Evolutionary conservation across 129 eudicot genomes (phyloP), one percentile per base, ranked within the genome.

Genomic region (Flaveria trinervia): DNA sequence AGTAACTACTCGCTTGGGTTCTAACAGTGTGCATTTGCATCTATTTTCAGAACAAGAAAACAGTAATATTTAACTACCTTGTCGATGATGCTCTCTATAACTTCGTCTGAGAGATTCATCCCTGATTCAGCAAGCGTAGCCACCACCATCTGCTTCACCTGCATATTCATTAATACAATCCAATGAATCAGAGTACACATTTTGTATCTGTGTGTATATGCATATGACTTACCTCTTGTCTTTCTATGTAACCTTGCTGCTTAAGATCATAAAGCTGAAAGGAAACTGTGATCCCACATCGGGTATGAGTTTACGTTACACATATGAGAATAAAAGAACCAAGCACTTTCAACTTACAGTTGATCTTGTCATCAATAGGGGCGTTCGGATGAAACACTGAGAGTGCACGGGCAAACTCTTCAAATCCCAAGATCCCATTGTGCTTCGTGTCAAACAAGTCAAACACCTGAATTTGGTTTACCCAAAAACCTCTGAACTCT

Each of bases 361-460:
- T 90, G 59, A 92, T 90, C 85, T 92, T 92, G 77, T 90, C 96
- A 72, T 90, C 96, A 44, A 90, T 83, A 44, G 93, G 98, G 65
- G 98, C 98, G 80, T 90, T 86, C 33, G 98, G 98, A 80, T 89
- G 96, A 83, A 92, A 92, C 67, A 92, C 98, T 54, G 98, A 92
- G 28, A 92, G 96, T 13, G 96, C 96, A 77, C 96, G 93, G 39
- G 98, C 96, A 62, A 92, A 92, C 86, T 92, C 98, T 70, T 89
- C 96, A 68, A 92, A 92, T 8, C 90, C 98, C 75, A 92, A 83
- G 20, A 89, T 84, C 22, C 98, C 98, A 80, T 86, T 92, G 75
- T 92, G 98, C 80, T 88, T 92, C 65, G 98, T 89, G 85, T 92
- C 98, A 67, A 92, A 92, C 86, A 92, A 88, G 84, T 92, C 98